These are phyloP conservation scores for Arthroderma sp. DNA, from an alignment of 2,329 filamentous ascomycete genomes.

Conservation along the genomic window DNA sequence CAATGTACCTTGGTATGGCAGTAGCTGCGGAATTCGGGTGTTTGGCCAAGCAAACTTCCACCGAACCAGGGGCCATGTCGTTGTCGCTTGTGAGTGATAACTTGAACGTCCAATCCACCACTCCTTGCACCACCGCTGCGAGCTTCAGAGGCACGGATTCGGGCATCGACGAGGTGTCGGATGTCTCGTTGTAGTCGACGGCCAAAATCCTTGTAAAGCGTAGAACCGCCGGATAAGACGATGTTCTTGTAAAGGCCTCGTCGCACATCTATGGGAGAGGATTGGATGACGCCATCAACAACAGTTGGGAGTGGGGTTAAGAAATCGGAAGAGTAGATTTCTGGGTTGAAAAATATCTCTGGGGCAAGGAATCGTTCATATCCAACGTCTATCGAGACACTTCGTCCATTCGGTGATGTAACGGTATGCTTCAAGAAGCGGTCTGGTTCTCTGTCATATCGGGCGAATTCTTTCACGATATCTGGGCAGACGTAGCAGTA, in stretches of 20 bases:
- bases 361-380: constrained; percentile 97
- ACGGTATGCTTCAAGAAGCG: constrained; percentile 86
- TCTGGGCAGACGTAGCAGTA: constrained; percentile 98
- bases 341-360: constrained; percentile 99
- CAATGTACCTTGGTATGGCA: constrained; percentile 71
- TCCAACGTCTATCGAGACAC: constrained; percentile 78
- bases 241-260: constrained; percentile 99
- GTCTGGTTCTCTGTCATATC: constrained; percentile 84
- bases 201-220: constrained; percentile 96
- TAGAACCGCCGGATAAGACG: constrained; percentile 91
- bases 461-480: constrained; percentile 95
- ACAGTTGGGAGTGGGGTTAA: constrained; percentile 86
- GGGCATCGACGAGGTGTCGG: constrained; percentile 82
- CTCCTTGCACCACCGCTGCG: constrained; percentile 84
- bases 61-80: constrained; percentile 97
- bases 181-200: constrained; percentile 93
- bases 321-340: constrained; percentile 99
- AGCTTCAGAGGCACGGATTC: constrained; percentile 83
- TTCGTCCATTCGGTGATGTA: constrained; percentile 69
- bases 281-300: constrained; percentile 93
- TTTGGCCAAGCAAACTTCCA: constrained; percentile 89
- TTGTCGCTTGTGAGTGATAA: constrained; percentile 95
- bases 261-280: constrained; percentile 92
- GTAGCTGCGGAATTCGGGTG: constrained; percentile 95
- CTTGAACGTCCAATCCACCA: constrained; percentile 89